Percentiles rank a stretch among this genome's conserved stretches.
Evolutionary conservation across 2,329 filamentous ascomycete genomes (phyloP).

Genomic region (Aureobasidium sp.): DNA sequence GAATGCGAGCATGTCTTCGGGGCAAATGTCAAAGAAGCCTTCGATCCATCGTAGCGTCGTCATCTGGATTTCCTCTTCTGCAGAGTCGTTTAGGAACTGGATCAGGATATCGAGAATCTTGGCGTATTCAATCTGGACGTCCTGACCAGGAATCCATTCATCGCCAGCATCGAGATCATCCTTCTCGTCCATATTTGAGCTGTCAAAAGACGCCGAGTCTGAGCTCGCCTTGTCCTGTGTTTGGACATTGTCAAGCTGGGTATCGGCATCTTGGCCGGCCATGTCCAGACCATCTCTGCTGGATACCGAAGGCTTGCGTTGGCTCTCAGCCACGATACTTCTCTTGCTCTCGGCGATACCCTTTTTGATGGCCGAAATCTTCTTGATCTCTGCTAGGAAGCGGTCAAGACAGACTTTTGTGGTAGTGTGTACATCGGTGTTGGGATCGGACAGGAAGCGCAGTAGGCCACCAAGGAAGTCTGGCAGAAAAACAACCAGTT

Average conservation of each 20-base stretch:
- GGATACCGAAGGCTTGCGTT: slow-evolving; percentile 74
- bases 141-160: slow-evolving; percentile 98
- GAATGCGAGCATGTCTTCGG: slow-evolving; percentile 95
- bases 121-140: slow-evolving; percentile 93
- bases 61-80: slow-evolving; percentile 91
- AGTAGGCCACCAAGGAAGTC: slow-evolving; percentile 92
- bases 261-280: slow-evolving; percentile 56
- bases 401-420: slow-evolving; percentile 91
- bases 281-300: slow-evolving; percentile 58
- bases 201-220: slow-evolving; percentile 53
- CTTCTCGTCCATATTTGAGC: slow-evolving; percentile 51
- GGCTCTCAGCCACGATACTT: slow-evolving; percentile 65
- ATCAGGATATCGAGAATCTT: slow-evolving; percentile 94
- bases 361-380: slow-evolving; percentile 92
- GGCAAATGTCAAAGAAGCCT: slow-evolving; percentile 96
- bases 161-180: slow-evolving; percentile 71
- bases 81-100: slow-evolving; percentile 84
- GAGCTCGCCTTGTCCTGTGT: slow-evolving; percentile 50
- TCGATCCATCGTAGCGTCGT: slow-evolving; percentile 97
- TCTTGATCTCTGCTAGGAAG: slow-evolving; percentile 93
- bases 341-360: slow-evolving; percentile 90
- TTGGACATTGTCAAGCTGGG: slow-evolving; percentile 46
- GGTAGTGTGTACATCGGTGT: slow-evolving; percentile 93
- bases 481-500: slow-evolving; percentile 92
- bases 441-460: slow-evolving; percentile 92